Evolutionary conservation across 2,329 filamentous ascomycete species (phyloP), one percentile per base, ranked within the genome.

Genomic region (Phaeosphaeria sp.): DNA sequence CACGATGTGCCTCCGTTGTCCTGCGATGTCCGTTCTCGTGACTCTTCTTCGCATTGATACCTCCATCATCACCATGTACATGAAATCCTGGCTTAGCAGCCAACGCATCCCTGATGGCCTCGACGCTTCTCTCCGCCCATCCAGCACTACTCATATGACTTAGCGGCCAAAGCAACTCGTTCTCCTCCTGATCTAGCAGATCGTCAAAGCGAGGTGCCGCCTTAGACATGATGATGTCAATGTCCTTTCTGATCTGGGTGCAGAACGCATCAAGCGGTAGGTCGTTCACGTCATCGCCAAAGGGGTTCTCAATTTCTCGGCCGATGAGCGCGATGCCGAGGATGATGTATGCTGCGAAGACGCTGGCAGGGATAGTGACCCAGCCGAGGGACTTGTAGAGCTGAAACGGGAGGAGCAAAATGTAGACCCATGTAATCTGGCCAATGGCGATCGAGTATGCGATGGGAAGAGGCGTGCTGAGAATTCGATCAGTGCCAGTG

Each of bases 371-470:
- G 63, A 95, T 93, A 13, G 91, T 89, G 60, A 92, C 83, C 87
- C 89, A 95, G 1, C 77, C 66, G 0, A 96, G 83, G 1, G 76
- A 73, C 0, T 75, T 73, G 71, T 86, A 85, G 4, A 95, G 85
- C 78, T 96, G 92, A 82, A 95, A 94, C 2, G 92, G 92, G 0
- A 96, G 84, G 6, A 92, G 82, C 52, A 92, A 78, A 55, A 95
- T 88, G 76, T 95, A 96, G 43, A 93, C 84, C 87, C 90, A 93
- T 24, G 92, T 92, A 68, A 95, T 94, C 71, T 95, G 92, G 25
- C 88, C 87, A 72, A 95, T 93, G 64, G 91, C 87, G 65, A 96
- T 95, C 64, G 84, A 87, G 79, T 95, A 95, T n/a, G 91, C 92
- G 51, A 92, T 84, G 1, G 92, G 92, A 0, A 95, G 83, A 1